Evolutionary conservation across 2,329 filamentous ascomycete species (phyloP), one percentile per base, ranked within the genome.

Genomic region (Canariomyces notabilis): DNA sequence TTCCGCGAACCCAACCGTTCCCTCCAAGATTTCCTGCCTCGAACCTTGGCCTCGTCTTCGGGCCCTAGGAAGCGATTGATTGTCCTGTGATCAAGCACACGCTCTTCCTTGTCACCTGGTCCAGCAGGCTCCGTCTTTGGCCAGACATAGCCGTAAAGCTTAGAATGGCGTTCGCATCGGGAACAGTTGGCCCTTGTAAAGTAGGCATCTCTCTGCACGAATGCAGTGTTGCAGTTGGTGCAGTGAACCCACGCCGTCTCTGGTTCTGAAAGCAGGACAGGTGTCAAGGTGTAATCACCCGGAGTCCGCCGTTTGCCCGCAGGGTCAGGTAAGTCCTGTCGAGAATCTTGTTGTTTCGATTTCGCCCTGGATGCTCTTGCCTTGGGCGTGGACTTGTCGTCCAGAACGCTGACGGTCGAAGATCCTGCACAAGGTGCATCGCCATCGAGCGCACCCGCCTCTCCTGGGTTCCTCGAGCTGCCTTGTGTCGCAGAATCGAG

Each of bases 91-190:
- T 97, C 91, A 49, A 93, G 74, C 1, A 95, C 72, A 8, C 81
- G 69, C 61, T 83, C 77, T 55, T 85, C 81, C 47, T 79, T 82
- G 61, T 97, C 93, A 16, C 77, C 66, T 14, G 80, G 80, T 1
- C 87, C 87, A 20, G 85, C 81, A 51, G 76, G 85, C 49, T 95
- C 86, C 0, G 93, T 97, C 71, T 98, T 96, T 5, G 93, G 93
- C 93, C 93, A 98, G 47, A 85, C 75, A 61, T 87, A 96, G 0
- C 94, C 94, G 63, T 97, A 98, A 1, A 98, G 71, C 69, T 95
- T 97, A 14, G 87, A 94, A 62, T 98, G 93, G 0, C 93, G 80
- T 68, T 98, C 93, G 65, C 93, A 98, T 6, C 93, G 81, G 4
- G 89, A 90, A 63, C 93, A 98, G 14, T 88, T 85, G 39, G 85